A percentile compares a stretch with the other conserved stretches of the same genome.
phyloP scores from a whole-genome alignment of 208 protist genomes.

The Trypanosoma platydactyli region DNA sequence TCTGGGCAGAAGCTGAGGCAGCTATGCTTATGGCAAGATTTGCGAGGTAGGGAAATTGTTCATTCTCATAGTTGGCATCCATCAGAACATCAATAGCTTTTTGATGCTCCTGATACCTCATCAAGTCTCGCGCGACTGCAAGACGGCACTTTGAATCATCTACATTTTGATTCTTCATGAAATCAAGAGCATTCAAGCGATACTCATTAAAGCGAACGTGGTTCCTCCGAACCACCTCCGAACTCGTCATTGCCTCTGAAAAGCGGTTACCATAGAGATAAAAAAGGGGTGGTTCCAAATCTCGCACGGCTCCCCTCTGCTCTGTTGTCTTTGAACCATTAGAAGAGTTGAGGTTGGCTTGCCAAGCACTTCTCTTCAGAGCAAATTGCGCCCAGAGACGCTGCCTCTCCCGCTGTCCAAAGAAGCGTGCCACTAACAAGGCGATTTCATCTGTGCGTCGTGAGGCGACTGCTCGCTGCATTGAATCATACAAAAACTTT shows the following conservation, averaged over 20 bases:
- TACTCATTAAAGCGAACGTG: slow-evolving; percentile 50
- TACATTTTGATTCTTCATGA: slow-evolving; percentile 28
- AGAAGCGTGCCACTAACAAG: slow-evolving; percentile 47
- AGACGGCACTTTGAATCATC: slow-evolving; percentile 50
- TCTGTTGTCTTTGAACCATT: neutral
- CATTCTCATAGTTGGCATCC: slow-evolving; percentile 52
- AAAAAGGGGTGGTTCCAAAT: slow-evolving; percentile 23
- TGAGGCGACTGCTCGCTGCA: slow-evolving; percentile 16
- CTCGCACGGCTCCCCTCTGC: neutral
- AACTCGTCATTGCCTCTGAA: slow-evolving; percentile 39
- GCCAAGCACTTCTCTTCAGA: neutral
- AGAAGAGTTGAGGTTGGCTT: neutral
- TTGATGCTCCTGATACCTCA: slow-evolving; percentile 49
- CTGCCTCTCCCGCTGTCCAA: slow-evolving; percentile 65
- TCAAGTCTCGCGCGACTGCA: slow-evolving; percentile 50
- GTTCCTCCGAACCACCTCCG: slow-evolving; percentile 44
- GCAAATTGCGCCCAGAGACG: slow-evolving; percentile 50
- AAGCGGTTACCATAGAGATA: slow-evolving; percentile 53
- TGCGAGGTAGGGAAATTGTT: slow-evolving; percentile 56
- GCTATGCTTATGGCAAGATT: slow-evolving; percentile 69
- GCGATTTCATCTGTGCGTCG: slow-evolving; percentile 19
- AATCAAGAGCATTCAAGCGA: slow-evolving; percentile 38
- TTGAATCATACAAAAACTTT: slow-evolving; percentile 20
- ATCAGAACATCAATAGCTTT: slow-evolving; percentile 72
- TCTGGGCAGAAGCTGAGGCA: slow-evolving; percentile 23